A percentile compares a stretch with the other conserved stretches of the same genome.
phyloP scores from a whole-genome alignment of 352 stramenopile species.

The Pythium aquatile region DNA sequence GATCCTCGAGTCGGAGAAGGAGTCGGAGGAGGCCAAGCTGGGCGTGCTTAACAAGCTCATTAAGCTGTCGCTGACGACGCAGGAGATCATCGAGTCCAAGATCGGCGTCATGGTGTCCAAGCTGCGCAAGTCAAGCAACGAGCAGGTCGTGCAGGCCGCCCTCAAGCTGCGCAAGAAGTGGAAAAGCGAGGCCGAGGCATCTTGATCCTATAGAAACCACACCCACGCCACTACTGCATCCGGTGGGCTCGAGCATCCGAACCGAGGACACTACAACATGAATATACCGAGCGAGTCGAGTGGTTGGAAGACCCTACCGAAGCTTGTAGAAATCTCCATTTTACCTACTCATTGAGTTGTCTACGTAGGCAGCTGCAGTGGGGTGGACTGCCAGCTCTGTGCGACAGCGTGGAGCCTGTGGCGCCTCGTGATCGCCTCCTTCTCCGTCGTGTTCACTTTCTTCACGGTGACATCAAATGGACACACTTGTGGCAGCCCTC shows the following conservation, averaged over 20 bases:
- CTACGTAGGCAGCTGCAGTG: too few species aligned
- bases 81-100: conserved; percentile 82
- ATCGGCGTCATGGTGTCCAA: conserved; percentile 74
- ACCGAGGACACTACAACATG: too few species aligned
- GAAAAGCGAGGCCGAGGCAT: conserved; percentile 47
- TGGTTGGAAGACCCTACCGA: too few species aligned
- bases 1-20: conserved; percentile 42
- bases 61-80: conserved; percentile 59
- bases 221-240: too few species aligned
- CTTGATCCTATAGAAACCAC: not conserved
- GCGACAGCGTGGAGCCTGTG: conserved; percentile 12
- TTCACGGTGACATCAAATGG: conserved; percentile 20
- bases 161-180: conserved; percentile 76
- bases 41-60: conserved; percentile 54
- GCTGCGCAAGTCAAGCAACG: conserved; percentile 74
- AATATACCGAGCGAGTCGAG: too few species aligned
- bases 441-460: conserved; percentile 4
- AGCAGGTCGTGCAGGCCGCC: conserved; percentile 55
- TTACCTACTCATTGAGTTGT: too few species aligned
- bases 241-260: too few species aligned
- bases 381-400: not conserved
- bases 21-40: conserved; percentile 37
- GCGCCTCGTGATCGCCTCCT: conserved; percentile 9
- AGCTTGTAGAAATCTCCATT: too few species aligned
- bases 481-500: conserved; percentile 17